Evolutionary conservation across 345 rosid species (phyloP).

Genomic region (Pistacia atlantica): DNA sequence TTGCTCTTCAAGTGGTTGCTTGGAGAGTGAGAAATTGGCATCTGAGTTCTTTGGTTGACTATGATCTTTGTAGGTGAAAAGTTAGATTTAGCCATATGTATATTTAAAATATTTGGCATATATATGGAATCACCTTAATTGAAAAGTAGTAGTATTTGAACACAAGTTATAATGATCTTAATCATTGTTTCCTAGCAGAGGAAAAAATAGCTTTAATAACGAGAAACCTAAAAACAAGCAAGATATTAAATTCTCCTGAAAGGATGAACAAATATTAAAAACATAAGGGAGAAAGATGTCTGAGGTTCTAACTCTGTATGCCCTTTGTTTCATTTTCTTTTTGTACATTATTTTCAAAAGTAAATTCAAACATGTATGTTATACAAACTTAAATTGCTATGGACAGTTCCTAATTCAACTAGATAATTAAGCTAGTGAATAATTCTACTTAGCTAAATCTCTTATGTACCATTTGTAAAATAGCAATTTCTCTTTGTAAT

Average conservation of each 20-base stretch:
- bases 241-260: neutral
- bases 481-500: neutral
- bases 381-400: neutral
- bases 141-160: neutral
- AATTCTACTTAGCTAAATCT: neutral
- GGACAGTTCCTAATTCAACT: neutral
- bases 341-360: neutral
- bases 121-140: neutral
- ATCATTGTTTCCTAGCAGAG: too few species aligned
- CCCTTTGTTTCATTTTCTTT: neutral
- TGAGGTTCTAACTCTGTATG: neutral
- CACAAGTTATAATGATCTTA: too few species aligned
- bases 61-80: neutral
- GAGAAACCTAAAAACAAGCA: neutral
- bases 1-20: neutral
- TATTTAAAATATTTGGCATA: neutral
- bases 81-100: neutral
- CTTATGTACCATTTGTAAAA: neutral
- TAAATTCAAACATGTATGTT: neutral
- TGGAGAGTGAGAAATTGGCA: neutral
- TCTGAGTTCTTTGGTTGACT: neutral
- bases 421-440: neutral
- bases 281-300: neutral
- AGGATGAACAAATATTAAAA: neutral
- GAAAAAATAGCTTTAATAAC: neutral